phyloP scores from a whole-genome alignment of 2,329 filamentous ascomycete species.

The Fonsecaea pedrosoi region DNA sequence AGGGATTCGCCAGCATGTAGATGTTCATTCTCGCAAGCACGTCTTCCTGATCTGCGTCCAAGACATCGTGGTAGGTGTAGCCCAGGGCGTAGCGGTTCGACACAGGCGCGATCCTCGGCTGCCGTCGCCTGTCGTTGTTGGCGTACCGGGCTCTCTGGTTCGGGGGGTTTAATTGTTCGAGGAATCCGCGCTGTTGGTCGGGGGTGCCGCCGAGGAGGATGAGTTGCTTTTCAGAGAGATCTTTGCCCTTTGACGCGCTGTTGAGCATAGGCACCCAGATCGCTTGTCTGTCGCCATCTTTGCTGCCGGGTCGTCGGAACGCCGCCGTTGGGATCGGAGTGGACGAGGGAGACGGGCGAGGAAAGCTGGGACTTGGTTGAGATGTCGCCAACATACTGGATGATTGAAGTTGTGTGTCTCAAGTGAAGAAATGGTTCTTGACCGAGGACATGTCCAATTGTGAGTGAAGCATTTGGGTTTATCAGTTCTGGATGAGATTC shows the following conservation, averaged over 20 bases:
- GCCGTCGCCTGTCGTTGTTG: constrained; percentile 58
- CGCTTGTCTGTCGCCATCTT: constrained; percentile 76
- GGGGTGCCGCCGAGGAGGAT: constrained; percentile 85
- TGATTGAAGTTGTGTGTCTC: not conserved
- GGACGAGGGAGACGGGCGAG: constrained; percentile 16
- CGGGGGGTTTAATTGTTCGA: constrained; percentile 63
- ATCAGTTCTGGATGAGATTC: not conserved
- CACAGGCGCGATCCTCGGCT: constrained; percentile 72
- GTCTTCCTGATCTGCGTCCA: constrained; percentile 96
- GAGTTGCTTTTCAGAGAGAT: constrained; percentile 88
- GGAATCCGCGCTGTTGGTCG: constrained; percentile 82
- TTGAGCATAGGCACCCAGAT: constrained; percentile 95
- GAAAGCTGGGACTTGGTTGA: constrained; percentile 24
- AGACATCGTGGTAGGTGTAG: constrained; percentile 93
- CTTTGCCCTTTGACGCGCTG: constrained; percentile 85
- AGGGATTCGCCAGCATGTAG: constrained; percentile 86
- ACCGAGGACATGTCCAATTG: not conserved
- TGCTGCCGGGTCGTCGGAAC: constrained; percentile 53
- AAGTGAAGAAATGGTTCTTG: not conserved
- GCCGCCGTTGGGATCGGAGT: constrained; percentile 40
- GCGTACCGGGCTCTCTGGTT: constrained; percentile 51
- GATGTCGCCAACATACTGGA: constrained; percentile 31
- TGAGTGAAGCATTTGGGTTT: not conserved
- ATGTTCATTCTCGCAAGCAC: constrained; percentile 87
- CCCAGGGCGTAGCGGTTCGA: constrained; percentile 92